A percentile compares a stretch with the other conserved stretches of the same genome.
Evolutionary conservation across 2,329 filamentous ascomycete species (phyloP).

Genomic region (Plectosphaerella sp.): DNA sequence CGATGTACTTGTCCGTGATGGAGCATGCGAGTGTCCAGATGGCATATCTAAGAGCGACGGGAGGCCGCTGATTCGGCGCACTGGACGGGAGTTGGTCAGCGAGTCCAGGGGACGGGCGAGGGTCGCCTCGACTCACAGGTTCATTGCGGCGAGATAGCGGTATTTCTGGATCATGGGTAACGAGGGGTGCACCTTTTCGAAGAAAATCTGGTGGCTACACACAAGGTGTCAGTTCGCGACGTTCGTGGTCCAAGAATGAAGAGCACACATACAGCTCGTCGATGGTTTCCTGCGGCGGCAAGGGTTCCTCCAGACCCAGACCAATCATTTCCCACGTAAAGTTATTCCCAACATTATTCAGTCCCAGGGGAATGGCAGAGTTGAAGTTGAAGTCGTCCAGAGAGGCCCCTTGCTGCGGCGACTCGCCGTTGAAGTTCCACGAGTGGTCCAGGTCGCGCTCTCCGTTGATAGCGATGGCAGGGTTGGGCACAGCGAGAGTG

Average conservation of each 20-base stretch:
- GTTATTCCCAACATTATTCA: slow-evolving; percentile 42
- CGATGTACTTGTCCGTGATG: slow-evolving; percentile 73
- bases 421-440: slow-evolving; percentile 53
- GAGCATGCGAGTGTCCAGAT: slow-evolving; percentile 96
- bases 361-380: slow-evolving; percentile 39
- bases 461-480: neutral
- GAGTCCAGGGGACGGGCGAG: neutral
- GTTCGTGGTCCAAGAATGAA: slow-evolving; percentile 7
- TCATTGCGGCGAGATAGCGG: slow-evolving; percentile 83
- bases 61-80: slow-evolving; percentile 78
- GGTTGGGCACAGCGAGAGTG: neutral
- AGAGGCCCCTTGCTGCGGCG: slow-evolving; percentile 37
- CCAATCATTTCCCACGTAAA: slow-evolving; percentile 78
- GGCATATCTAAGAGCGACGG: slow-evolving; percentile 83
- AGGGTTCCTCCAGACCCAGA: slow-evolving; percentile 53
- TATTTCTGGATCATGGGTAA: slow-evolving; percentile 85
- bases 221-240: neutral
- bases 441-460: neutral
- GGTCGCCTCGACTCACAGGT: slow-evolving; percentile 49
- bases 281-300: slow-evolving; percentile 58
- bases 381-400: slow-evolving; percentile 58
- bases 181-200: slow-evolving; percentile 83
- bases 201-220: slow-evolving; percentile 73
- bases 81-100: slow-evolving; percentile 25
- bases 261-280: slow-evolving; percentile 67